Evolutionary conservation across 2,329 filamentous ascomycete species (phyloP), one percentile per base, ranked within the genome.

Genomic region (Tolypocladium tundrense): DNA sequence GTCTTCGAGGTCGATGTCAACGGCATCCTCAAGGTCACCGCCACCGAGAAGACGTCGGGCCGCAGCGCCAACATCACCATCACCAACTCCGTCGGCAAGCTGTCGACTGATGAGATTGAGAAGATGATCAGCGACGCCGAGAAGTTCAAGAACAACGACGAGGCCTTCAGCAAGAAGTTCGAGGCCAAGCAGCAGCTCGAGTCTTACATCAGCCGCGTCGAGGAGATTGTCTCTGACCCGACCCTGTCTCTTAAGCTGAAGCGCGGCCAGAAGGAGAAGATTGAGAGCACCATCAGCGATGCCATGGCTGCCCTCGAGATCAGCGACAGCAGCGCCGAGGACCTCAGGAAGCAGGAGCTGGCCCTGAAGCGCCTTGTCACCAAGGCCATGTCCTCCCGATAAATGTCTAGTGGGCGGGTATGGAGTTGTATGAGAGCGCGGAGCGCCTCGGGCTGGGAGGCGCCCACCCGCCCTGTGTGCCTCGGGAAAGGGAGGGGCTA

Each of bases 1-100:
- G 91, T 97, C 75, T 97, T 99, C 79, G 94, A 99, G 82, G 94
- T 99, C 72, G 94, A 99, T 68, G 94, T 97, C 84, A 99, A 99
- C 83, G 94, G 94, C 88, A 96, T 97, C 75, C 88, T 99, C 66
- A 99, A 99, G 87, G 94, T 97, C 71, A 97, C 93, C 63, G 94
- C 94, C 66, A 97, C 93, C 53, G 94, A 99, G 86, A 99, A 99
- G 87, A 93, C 91, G 68, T 96, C 94, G 40, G 94, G 94, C 71
- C 92, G 94, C 75, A 94, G 84, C 72, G 94, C 94, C 79, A 99
- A 99, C 87, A 99, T 99, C 77, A 99, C 94, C 75, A 99, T 99
- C 79, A 91, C 90, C 79, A 99, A 99, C 87, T 96, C 94, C 60
- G 93, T 99, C 70, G 94, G 94, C 76, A 99, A 99, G 84, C 90